Base-by-base conservation (phyloP, 2,329 filamentous ascomycete species). In the Cytospora piceicola region DNA sequence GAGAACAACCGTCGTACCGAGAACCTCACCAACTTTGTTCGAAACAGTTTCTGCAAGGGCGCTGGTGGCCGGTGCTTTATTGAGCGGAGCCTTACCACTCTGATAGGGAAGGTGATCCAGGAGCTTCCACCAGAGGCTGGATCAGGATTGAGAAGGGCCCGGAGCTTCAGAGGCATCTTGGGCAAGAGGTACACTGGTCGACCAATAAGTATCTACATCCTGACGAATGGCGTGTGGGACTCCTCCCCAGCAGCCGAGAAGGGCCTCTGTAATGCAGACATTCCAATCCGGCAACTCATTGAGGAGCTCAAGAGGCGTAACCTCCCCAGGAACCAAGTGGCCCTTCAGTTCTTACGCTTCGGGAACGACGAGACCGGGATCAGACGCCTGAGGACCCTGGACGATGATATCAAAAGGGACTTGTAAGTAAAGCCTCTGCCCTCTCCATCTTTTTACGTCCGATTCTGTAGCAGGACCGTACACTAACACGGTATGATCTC, bases 161-260 rank as follows among this genome's bases (percentile, higher is more conserved):
- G 24, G 4, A 34, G 11, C 4, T 22, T n/a, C n/a, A 49, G 3
- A 8, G 9, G 6, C 14, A 22, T 11, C 2, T 27, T 27, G 5
- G 32, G 51, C 4, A 61, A 32, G 17, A 55, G 2, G 11, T n/a
- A 14, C 12, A 55, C 14, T 6, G 27, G 2, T 0, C 59, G 59
- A 11, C 59, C 59, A 4, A 27, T 39, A 30, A 61, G 59, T 36
- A 61, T 61, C 51, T 61, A 61, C 11, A 17, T 61, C 34, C 32
- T 61, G 51, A 61, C 59, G 1, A 61, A 39, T 42, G 59, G 51
- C 11, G 51, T 61, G 8, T 61, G 59, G 59, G 6, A 61, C 51
- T 46, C 51, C 0, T 22, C 51, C 14, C 6, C 3, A 3, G 29
- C 22, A 15, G n/a, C 59, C 4, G 46, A 24, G 17, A 32, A 53